Conservation (phyloP, 495 filamentous ascomycete genomes). For the Xylaria cubensis region DNA sequence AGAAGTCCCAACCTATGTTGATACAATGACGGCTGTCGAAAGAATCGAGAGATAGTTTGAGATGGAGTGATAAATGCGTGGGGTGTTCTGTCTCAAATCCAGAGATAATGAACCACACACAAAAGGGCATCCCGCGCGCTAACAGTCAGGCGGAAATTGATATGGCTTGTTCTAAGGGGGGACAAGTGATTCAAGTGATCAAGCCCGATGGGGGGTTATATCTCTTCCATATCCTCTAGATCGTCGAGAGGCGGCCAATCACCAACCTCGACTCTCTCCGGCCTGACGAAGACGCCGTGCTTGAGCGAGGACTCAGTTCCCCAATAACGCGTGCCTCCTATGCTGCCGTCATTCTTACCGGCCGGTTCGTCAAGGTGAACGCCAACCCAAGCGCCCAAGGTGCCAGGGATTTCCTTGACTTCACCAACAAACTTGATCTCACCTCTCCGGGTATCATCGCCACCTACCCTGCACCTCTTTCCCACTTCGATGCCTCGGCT, state of each 20-base stretch:
- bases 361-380: constrained; percentile 84
- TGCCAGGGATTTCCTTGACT: constrained; percentile 78
- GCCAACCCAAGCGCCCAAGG: constrained; percentile 80
- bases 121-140: not conserved
- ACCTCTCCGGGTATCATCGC: constrained; percentile 77
- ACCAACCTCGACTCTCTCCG: constrained; percentile 87
- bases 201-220: constrained; percentile 51
- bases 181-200: not conserved
- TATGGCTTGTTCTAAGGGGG: not conserved
- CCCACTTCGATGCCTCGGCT: constrained; percentile 69
- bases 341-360: constrained; percentile 89
- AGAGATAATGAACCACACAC: not conserved
- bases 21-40: not conserved
- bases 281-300: constrained; percentile 84
- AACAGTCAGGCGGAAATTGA: not conserved
- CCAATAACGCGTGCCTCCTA: constrained; percentile 81
- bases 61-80: constrained; percentile 5
- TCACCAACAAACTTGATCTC: constrained; percentile 82
- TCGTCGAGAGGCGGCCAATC: constrained; percentile 80
- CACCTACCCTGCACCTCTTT: constrained; percentile 68
- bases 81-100: not conserved
- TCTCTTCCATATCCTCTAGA: constrained; percentile 87
- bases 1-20: not conserved
- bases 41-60: not conserved
- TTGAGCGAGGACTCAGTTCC: constrained; percentile 65